phyloP scores from a whole-genome alignment of 176 grass and related monocot species.

The Phyllostachys edulis region DNA sequence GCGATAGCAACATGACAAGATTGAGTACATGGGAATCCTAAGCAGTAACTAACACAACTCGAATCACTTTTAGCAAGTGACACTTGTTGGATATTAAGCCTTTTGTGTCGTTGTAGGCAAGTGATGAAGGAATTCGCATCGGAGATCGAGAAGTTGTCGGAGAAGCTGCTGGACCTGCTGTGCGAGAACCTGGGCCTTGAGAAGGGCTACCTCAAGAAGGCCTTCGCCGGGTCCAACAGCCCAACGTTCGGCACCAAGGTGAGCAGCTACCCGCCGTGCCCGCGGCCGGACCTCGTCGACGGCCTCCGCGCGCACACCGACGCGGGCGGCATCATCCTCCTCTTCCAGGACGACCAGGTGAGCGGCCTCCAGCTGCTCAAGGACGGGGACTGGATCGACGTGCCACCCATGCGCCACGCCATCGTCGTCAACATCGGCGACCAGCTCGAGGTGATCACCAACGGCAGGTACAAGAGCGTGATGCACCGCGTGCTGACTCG shows the following conservation, averaged over 20 bases:
- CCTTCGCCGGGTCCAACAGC: conserved; percentile 60
- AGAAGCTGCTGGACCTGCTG: conserved; percentile 72
- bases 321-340: conserved; percentile 86
- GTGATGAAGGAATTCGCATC: conserved; percentile 63
- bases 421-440: conserved; percentile 92
- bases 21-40: not conserved
- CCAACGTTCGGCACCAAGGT: conserved; percentile 92
- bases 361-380: conserved; percentile 87
- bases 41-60: not conserved
- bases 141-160: conserved; percentile 69
- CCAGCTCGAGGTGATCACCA: conserved; percentile 99
- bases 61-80: conserved; percentile 5
- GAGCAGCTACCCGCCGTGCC: conserved; percentile 89
- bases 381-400: conserved; percentile 68
- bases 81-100: not conserved
- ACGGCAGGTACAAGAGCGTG: conserved; percentile 93
- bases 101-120: conserved; percentile 32
- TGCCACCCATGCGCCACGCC: conserved; percentile 70
- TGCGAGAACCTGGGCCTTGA: conserved; percentile 90
- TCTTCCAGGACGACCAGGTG: conserved; percentile 90
- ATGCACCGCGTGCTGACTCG: conserved; percentile 80
- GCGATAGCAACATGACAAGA: not conserved
- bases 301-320: conserved; percentile 94
- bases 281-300: conserved; percentile 59
- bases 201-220: conserved; percentile 63